phyloP scores from a whole-genome alignment of 108 stramenopile species.

The Seminavis robusta region DNA sequence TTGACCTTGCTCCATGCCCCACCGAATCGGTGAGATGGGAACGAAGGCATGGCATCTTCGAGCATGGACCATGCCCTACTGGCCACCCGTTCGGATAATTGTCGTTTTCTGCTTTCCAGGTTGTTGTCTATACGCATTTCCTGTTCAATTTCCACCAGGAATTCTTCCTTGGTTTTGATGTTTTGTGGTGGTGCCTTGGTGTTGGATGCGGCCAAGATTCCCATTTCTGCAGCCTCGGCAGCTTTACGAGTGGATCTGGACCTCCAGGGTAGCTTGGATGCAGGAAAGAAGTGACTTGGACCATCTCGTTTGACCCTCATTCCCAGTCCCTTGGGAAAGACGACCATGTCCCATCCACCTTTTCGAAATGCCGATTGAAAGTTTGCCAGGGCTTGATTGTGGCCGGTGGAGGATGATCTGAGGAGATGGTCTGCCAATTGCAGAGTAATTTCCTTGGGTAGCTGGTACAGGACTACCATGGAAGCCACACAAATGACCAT shows the following conservation, averaged over 20 bases:
- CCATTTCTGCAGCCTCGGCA: not conserved
- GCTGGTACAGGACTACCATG: slow-evolving; percentile 7
- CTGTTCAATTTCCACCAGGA: no score
- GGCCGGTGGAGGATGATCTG: not conserved
- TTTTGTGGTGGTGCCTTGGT: not conserved
- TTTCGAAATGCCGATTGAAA: not conserved
- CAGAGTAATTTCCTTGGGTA: slow-evolving; percentile 7
- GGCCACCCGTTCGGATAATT: no score
- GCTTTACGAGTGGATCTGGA: not conserved
- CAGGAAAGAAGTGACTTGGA: not conserved
- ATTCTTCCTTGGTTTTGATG: not conserved
- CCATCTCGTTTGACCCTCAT: not conserved
- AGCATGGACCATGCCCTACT: no score
- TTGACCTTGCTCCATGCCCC: no score
- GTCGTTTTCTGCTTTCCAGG: no score
- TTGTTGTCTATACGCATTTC: no score
- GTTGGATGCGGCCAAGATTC: not conserved
- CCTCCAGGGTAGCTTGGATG: not conserved
- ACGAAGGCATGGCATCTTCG: no score
- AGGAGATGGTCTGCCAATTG: not conserved
- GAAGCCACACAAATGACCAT: no score
- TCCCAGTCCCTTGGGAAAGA: slow-evolving; percentile 9
- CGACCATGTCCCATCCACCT: slow-evolving; percentile 10
- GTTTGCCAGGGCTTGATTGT: not conserved
- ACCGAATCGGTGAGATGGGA: no score